A percentile compares a stretch with the other conserved stretches of the same genome.
These are phyloP conservation scores for Backusella parvicylindrica DNA, from an alignment of 192 early-diverging fungal species.

Conservation along the genomic window DNA sequence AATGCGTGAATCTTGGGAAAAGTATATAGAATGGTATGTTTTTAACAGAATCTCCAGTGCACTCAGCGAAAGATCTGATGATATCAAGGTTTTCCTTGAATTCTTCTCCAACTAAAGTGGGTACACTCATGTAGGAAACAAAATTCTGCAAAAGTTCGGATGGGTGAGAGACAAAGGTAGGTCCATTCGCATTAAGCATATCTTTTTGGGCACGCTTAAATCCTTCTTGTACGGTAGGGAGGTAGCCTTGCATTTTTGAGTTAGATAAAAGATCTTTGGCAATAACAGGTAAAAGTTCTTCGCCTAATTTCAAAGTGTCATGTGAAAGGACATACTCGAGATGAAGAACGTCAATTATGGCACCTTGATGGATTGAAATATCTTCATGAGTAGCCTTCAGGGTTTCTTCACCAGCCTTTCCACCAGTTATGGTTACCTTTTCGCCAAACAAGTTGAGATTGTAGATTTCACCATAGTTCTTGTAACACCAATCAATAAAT, in stretches of 20 bases:
- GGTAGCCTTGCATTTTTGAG: slow-evolving; percentile 7
- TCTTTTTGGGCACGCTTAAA: neutral
- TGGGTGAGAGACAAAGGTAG: neutral
- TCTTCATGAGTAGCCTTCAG: too few relatives aligned
- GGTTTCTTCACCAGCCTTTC: too few relatives aligned
- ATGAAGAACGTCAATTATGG: slow-evolving; percentile 10
- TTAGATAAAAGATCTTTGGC: neutral
- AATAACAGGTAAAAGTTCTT: slow-evolving; percentile 2
- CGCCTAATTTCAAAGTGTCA: slow-evolving; percentile 1
- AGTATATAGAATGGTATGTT: neutral
- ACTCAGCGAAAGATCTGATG: slow-evolving; percentile 17
- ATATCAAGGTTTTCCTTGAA: slow-evolving; percentile 5
- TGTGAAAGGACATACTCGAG: slow-evolving; percentile 8
- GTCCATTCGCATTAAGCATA: neutral
- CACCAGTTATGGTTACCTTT: too few relatives aligned
- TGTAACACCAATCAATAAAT: slow-evolving; percentile 23
- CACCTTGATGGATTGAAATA: slow-evolving; percentile 18
- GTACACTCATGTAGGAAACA: slow-evolving; percentile 29
- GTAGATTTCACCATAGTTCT: slow-evolving; percentile 27
- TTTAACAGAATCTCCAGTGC: slow-evolving; percentile 14
- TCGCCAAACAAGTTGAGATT: slow-evolving; percentile 19
- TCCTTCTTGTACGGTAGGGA: slow-evolving; percentile 1
- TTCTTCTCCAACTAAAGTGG: slow-evolving; percentile 16
- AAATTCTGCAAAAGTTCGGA: slow-evolving; percentile 7
- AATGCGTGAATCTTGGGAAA: slow-evolving; percentile 9